Evolutionary conservation across 768 basidiomycete species (phyloP).

Genomic region (Termitomyces sp.): DNA sequence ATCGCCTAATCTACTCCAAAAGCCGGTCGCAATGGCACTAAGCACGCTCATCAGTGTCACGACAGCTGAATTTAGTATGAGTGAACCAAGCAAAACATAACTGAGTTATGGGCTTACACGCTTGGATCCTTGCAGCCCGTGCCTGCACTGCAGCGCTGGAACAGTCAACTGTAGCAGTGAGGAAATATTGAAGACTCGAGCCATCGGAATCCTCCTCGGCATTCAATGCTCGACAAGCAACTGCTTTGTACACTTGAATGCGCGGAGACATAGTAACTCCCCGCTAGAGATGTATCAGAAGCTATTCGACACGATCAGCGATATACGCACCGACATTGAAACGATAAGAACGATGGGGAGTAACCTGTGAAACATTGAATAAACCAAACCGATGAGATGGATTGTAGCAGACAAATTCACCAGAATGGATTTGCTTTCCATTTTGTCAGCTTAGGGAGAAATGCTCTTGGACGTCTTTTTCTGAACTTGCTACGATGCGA

Average conservation of each 20-base stretch:
- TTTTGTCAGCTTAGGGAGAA: conserved; percentile 18
- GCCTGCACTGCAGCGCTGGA: conserved; percentile 58
- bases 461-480: conserved; percentile 9
- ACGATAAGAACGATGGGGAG: conserved; percentile 68
- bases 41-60: conserved; percentile 76
- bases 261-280: conserved; percentile 79
- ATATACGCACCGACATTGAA: conserved; percentile 59
- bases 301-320: neutral
- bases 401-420: conserved; percentile 25
- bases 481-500: conserved; percentile 11
- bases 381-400: neutral
- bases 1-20: conserved; percentile 85
- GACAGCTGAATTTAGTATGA: conserved; percentile 42
- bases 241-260: conserved; percentile 76
- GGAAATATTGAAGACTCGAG: conserved; percentile 14
- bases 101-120: conserved; percentile 32
- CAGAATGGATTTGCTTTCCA: conserved; percentile 46
- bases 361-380: conserved; percentile 44
- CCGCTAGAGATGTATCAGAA: conserved; percentile 43
- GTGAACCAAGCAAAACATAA: neutral
- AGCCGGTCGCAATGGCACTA: conserved; percentile 80
- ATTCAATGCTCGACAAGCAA: conserved; percentile 61
- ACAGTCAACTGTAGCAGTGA: conserved; percentile 25
- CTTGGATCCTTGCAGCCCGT: conserved; percentile 71
- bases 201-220: conserved; percentile 22